phyloP scores from a whole-genome alignment of 495 filamentous ascomycete species.

The Wilcoxina mikolae region DNA sequence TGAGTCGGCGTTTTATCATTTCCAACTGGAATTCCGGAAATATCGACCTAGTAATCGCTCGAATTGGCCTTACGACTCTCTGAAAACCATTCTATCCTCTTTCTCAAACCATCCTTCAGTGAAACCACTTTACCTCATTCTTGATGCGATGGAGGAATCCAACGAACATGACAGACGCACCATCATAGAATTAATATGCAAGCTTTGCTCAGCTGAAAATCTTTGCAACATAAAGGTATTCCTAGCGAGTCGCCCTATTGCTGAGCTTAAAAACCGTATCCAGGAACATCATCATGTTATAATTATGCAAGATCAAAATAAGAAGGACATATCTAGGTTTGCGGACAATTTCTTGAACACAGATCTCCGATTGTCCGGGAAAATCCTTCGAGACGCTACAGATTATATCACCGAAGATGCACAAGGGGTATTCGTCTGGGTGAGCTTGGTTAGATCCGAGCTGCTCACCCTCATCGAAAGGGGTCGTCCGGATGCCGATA shows the following conservation, averaged over 20 bases:
- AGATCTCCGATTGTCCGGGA: not conserved
- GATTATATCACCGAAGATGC: slow-evolving; percentile 9
- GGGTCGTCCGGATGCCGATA: not conserved
- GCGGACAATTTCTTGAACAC: not conserved
- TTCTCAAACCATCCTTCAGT: not conserved
- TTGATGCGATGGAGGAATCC: slow-evolving; percentile 5
- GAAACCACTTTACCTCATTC: not conserved
- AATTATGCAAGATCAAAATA: not conserved
- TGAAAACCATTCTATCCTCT: not conserved
- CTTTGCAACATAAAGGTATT: not conserved
- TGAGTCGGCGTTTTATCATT: slow-evolving; percentile 5
- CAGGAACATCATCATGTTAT: not conserved
- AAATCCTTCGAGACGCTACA: not conserved
- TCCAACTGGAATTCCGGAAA: not conserved
- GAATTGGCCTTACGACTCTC: not conserved
- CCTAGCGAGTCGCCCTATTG: slow-evolving; percentile 2
- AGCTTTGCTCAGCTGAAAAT: not conserved
- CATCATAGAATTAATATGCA: not conserved
- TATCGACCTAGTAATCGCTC: not conserved
- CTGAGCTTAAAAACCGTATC: not conserved
- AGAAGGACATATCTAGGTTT: not conserved
- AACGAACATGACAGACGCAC: not conserved
- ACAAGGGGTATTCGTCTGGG: slow-evolving; percentile 23
- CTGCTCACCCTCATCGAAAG: slow-evolving; percentile 1
- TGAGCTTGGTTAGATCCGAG: slow-evolving; percentile 12